phyloP scores from a whole-genome alignment of 1,284 basidiomycete species.

The Amylostereum areolatum region DNA sequence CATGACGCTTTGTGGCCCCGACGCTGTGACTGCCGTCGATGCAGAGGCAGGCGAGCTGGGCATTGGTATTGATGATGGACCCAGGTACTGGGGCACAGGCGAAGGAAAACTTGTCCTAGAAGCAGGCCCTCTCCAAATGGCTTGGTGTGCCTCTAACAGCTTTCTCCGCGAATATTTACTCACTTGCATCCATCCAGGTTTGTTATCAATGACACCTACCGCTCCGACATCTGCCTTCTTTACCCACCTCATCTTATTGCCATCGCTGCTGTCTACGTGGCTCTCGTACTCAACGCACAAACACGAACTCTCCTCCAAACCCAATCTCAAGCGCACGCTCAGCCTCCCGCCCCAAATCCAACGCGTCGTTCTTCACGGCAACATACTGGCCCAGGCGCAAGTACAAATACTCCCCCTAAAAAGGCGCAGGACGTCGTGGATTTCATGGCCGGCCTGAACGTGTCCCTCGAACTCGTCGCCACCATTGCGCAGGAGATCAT shows the following conservation, averaged over 20 bases:
- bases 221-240: slow-evolving; percentile 84
- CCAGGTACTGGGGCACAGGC: slow-evolving; percentile 71
- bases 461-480: slow-evolving; percentile 78
- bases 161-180: not conserved
- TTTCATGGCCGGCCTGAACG: slow-evolving; percentile 83
- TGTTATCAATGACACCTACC: slow-evolving; percentile 94
- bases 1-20: slow-evolving; percentile 63
- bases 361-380: not conserved
- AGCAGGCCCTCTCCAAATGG: slow-evolving; percentile 65
- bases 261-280: slow-evolving; percentile 85
- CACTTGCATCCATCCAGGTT: slow-evolving; percentile 53
- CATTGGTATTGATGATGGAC: slow-evolving; percentile 53
- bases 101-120: slow-evolving; percentile 63
- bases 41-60: slow-evolving; percentile 61
- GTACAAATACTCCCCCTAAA: slow-evolving; percentile 8
- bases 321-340: slow-evolving; percentile 10
- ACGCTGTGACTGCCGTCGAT: slow-evolving; percentile 34
- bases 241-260: slow-evolving; percentile 95
- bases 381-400: not conserved
- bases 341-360: slow-evolving; percentile 9
- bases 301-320: slow-evolving; percentile 37
- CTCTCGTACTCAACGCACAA: slow-evolving; percentile 61
- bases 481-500: slow-evolving; percentile 90
- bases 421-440: slow-evolving; percentile 59
- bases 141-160: slow-evolving; percentile 46